Conservation (phyloP, 495 filamentous ascomycete genomes). For the Rusavskia elegans region DNA sequence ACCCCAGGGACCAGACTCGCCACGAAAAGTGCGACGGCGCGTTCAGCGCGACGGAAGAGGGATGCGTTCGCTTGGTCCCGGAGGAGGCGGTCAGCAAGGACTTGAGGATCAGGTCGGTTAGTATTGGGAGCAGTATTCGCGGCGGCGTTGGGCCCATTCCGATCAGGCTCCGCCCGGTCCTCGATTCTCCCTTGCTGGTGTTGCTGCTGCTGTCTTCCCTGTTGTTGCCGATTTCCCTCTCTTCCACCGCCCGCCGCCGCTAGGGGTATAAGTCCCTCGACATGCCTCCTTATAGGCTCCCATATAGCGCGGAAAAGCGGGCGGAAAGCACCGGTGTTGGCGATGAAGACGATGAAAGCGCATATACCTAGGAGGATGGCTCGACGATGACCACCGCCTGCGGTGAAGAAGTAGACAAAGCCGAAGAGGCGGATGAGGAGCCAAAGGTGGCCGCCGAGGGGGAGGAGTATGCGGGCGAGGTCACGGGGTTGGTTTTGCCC, state of each 20-base stretch:
- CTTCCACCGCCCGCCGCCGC: constrained; percentile 6
- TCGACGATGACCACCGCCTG: constrained; percentile 54
- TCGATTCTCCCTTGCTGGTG: neutral
- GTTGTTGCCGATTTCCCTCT: constrained; percentile 11
- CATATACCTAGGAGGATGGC: constrained; percentile 46
- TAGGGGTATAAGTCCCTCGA: constrained; percentile 57
- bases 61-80: constrained; percentile 28
- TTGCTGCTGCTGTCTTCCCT: constrained; percentile 8
- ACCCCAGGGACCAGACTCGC: constrained; percentile 75
- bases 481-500: constrained; percentile 12
- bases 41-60: constrained; percentile 46
- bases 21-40: constrained; percentile 65
- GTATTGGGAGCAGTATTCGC: neutral
- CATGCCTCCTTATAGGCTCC: constrained; percentile 49
- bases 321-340: constrained; percentile 48
- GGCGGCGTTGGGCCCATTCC: constrained; percentile 20
- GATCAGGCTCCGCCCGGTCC: neutral
- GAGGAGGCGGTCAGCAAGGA: constrained; percentile 38
- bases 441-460: constrained; percentile 42
- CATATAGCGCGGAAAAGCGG: constrained; percentile 39
- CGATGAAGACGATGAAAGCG: constrained; percentile 41
- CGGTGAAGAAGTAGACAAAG: constrained; percentile 68
- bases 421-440: constrained; percentile 58
- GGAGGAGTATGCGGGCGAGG: constrained; percentile 14
- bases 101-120: constrained; percentile 19